Base-by-base conservation (phyloP, 768 basidiomycete genomes). In the Cubamyces lactineus region DNA sequence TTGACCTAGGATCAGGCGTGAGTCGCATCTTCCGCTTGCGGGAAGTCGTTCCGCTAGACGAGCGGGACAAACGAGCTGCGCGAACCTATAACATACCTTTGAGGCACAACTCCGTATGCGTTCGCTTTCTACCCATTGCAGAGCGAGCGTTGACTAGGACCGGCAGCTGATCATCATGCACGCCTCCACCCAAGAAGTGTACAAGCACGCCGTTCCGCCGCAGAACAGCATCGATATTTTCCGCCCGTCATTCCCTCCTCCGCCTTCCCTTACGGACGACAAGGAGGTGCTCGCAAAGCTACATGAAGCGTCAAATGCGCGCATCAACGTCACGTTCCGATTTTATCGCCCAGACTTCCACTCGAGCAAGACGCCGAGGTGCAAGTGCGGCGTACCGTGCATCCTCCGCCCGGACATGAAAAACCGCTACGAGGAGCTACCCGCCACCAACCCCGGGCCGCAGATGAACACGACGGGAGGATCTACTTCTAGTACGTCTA, bases 271-370 rank as follows among this genome's bases (percentile, higher is more conserved):
- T 2, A 21, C 61, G 3, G 61, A 65, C n/a, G 30, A 30, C 30
- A 21, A 55, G 17, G 64, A 54, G 8, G 49, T 53, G 17, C 54
- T 42, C 15, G 57, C 55, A 2, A 46, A 26, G n/a, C 40, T 59
- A 50, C 50, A 55, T 7, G 80, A 84, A 50, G 77, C 84, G 1
- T 86, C 83, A 8, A 91, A 84, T 63, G 86, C 81, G 65, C 84
- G 91, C 24, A 92, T 94, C 68, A 94, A 94, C 67, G 87, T 94
- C 59, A 94, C 92, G 0, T 94, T 94, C 71, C 82, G 92, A 16
- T 94, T 94, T 70, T 94, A 88, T 66, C 83, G 92, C 57, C 92
- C 92, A 6, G 92, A 94, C 74, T 94, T 89, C 71, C 77, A 78
- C 23, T 83, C 92, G 3, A 69, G 76, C 23, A 84, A 75, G 41